Base-by-base conservation (phyloP, 1,139 yeast species). In the Saccharomyces hybrid region DNA sequence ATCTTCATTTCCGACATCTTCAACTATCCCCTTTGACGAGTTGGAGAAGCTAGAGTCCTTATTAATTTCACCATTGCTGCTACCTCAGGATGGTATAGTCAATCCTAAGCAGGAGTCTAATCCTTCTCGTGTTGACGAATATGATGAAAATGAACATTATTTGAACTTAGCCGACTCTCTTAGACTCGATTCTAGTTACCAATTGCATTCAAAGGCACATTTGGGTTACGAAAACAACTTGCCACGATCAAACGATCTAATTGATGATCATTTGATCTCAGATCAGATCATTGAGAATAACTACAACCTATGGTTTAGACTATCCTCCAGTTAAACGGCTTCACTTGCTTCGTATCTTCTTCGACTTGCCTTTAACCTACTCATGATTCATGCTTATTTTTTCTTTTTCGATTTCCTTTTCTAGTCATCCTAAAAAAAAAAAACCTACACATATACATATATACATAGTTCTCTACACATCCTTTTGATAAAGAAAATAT, bases 261-360 rank as follows among this genome's bases (percentile, higher is more conserved):
- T 20, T 38, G 13, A 38, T 23, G 25, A 38, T 38, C 23, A 20
- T 38, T 38, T 38, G 44, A 38, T 38, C 44, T 38, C 44, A 6
- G 60, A 59, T 26, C 57, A 55, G 48, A 52, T 58, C 26, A 61
- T 61, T 25, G 63, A 56, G 47, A 52, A 58, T 27, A 60, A 60
- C 52, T 60, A 60, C 53, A 58, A 57, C 48, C 53, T 60, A 27
- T 60, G 63, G 63, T 38, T 38, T 38, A 38, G 44, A 38, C 44
- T 38, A 38, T 38, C 44, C n/a, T 38, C 44, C 20, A 38, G 44
- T 38, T 38, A 38, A 20, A 30, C 9, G 20, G 25, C 13, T 11
- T 38, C 44, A 20, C 25, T 38, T 38, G 44, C 44, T 38, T 38
- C 23, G 8, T 20, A 16, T 11, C 8, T 7, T 38, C 20, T 25